Percentiles rank a stretch among this genome's conserved stretches.
Conservation (phyloP, 768 basidiomycete genomes). For the Psilocybe subaeruginosa region DNA sequence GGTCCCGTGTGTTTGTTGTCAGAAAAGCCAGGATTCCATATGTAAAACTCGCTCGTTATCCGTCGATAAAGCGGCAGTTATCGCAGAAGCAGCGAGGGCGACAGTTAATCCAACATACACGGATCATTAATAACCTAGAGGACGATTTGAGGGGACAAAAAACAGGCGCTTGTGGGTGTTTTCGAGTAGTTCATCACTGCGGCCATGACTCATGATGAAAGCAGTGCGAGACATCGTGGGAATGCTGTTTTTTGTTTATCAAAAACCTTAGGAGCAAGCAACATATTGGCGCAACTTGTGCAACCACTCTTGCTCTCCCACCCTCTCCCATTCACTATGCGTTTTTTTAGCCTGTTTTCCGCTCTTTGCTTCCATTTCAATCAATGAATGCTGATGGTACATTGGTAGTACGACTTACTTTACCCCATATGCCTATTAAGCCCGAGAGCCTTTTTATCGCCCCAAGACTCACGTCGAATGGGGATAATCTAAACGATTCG, state of each 20-base stretch:
- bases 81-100: neutral
- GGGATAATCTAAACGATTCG: neutral
- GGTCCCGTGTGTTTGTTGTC: neutral
- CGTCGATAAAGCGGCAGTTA: constrained; percentile 5
- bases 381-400: constrained; percentile 5
- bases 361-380: constrained; percentile 13
- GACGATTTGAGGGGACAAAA: neutral
- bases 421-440: neutral
- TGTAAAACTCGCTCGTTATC: neutral
- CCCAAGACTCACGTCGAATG: neutral
- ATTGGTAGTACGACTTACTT: neutral
- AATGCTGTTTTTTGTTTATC: constrained; percentile 6
- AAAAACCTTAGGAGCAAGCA: neutral
- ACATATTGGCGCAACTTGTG: too few relatives aligned
- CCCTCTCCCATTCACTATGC: neutral
- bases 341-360: neutral
- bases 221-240: neutral
- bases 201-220: constrained; percentile 9
- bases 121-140: constrained; percentile 10
- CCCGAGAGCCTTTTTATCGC: constrained; percentile 8
- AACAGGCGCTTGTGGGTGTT: neutral
- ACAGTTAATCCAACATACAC: neutral
- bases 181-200: neutral
- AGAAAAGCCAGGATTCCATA: neutral
- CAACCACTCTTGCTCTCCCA: neutral